Percentiles rank a stretch among this genome's conserved stretches.
Evolutionary conservation across 805 yeast species (phyloP).

Genomic region (Limtongozyma cylindracea): DNA sequence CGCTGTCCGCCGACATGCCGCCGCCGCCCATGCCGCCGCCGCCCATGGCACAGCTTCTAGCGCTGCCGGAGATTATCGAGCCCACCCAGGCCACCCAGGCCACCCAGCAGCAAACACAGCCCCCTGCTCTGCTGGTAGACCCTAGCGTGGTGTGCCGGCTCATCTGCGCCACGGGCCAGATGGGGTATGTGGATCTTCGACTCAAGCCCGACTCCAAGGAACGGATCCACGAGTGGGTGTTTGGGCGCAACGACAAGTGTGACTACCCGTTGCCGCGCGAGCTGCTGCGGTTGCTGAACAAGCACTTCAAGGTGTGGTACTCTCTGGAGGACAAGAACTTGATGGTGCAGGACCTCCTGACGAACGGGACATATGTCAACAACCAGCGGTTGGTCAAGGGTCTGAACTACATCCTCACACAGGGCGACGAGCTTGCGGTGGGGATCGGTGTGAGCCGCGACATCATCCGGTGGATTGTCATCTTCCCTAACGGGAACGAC

Average conservation of each 20-base stretch:
- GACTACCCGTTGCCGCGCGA: conserved; percentile 31
- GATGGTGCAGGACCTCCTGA: conserved; percentile 53
- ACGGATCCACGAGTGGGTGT: conserved; percentile 23
- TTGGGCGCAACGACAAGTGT: conserved; percentile 50
- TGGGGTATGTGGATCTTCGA: conserved; percentile 18
- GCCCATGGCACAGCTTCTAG: too few species aligned
- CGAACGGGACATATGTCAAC: conserved; percentile 85
- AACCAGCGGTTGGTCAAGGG: conserved; percentile 47
- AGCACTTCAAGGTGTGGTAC: conserved; percentile 50
- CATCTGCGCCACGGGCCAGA: conserved; percentile 34
- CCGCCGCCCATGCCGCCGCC: too few species aligned
- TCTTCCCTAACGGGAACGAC: conserved; percentile 8
- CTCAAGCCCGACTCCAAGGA: conserved; percentile 5
- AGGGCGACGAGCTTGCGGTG: conserved; percentile 83
- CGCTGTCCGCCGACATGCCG: too few species aligned
- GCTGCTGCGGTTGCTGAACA: conserved; percentile 41
- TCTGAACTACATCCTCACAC: conserved; percentile 56
- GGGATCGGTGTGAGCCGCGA: conserved; percentile 65
- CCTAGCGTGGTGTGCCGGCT: conserved; percentile 20
- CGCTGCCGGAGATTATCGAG: background rate
- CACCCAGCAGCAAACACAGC: conserved; percentile 3
- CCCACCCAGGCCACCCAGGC: conserved; percentile 11
- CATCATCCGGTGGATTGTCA: conserved; percentile 24
- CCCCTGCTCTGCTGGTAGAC: conserved; percentile 3
- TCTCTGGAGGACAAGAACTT: conserved; percentile 25